Evolutionary conservation across 805 yeast species (phyloP).

Genomic region (Ogataea kodamae): DNA sequence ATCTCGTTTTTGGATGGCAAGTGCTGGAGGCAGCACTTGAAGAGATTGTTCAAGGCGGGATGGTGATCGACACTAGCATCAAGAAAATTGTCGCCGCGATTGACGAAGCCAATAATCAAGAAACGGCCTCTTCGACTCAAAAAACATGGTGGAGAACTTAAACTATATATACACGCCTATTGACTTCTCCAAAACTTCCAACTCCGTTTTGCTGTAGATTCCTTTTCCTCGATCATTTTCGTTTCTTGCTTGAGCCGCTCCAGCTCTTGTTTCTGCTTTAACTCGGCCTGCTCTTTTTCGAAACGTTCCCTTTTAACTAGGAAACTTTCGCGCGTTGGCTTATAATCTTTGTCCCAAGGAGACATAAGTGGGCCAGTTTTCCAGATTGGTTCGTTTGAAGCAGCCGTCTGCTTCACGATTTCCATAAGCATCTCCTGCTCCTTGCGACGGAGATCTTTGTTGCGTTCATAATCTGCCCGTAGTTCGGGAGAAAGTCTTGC

Average conservation of each 20-base stretch:
- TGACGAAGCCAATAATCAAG: constrained; percentile 63
- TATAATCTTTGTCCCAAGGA: constrained; percentile 58
- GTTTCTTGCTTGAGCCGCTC: constrained; percentile 39
- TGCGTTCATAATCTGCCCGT: constrained; percentile 66
- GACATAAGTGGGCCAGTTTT: constrained; percentile 65
- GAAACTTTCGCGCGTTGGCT: constrained; percentile 32
- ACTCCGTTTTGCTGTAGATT: neutral
- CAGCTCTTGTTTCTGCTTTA: constrained; percentile 37
- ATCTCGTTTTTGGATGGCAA: constrained; percentile 98
- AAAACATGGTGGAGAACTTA: constrained; percentile 10
- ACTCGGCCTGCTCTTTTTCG: constrained; percentile 45
- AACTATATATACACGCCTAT: constrained; percentile 1
- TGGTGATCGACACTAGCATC: constrained; percentile 94
- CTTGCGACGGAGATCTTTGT: constrained; percentile 54
- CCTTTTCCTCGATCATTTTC: constrained; percentile 22
- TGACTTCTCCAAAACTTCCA: constrained; percentile 8
- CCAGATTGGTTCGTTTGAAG: constrained; percentile 79
- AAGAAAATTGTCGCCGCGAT: constrained; percentile 76
- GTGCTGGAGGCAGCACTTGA: constrained; percentile 85
- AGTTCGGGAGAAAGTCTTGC: constrained; percentile 78
- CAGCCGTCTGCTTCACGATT: constrained; percentile 59
- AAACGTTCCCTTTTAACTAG: constrained; percentile 42
- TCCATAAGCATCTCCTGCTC: constrained; percentile 72
- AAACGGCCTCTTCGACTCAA: constrained; percentile 26
- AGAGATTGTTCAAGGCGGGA: constrained; percentile 94